Evolutionary conservation across 2,329 filamentous ascomycete genomes (phyloP), one percentile per base, ranked within the genome.

Genomic region (Aphanoascus verrucosus): DNA sequence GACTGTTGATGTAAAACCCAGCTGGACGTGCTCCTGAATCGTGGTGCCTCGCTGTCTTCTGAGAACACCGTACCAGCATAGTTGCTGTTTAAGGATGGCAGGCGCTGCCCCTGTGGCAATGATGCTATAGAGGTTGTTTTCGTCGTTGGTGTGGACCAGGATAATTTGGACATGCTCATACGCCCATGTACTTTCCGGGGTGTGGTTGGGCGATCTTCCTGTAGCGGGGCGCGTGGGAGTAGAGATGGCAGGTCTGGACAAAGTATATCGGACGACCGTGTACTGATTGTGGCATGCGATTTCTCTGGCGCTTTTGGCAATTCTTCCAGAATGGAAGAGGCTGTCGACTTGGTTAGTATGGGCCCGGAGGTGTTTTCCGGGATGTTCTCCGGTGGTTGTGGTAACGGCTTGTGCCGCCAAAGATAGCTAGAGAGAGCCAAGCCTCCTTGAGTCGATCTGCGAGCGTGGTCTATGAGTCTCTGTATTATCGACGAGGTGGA

Each of bases 1-100:
- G 46, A 17, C 41, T 58, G 54, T 35, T 58, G 56, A 38, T 58
- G 54, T 32, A 56, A 9, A 5, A 58, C 55, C 57, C 57, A 58
- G 40, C 57, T 58, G 6, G 57, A 53, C 1, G 53, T 58, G 35
- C 40, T 58, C 37, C 55, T 43, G 41, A 58, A 58, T 1, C 53
- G 57, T 4, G 47, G 50, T 6, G 52, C 46, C 40, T 57, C 56
- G 19, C 52, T 58, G 35, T 57, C 55, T 23, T 53, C 52, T 14
- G 54, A 56, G 20, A 48, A 37, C 28, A 53, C 32, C 1, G 56
- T 53, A 15, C 34, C 45, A 8, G 53, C 54, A 31, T 59, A 56
- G 17, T 53, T 57, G 17, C 45, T 46, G 37, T 41, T 49, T 15
- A 45, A 44, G 7, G 55, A 57, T 11, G 49, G 44, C 1, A 49